Base-by-base conservation (phyloP, 2,329 filamentous ascomycete genomes). In the Colletotrichum sidae region DNA sequence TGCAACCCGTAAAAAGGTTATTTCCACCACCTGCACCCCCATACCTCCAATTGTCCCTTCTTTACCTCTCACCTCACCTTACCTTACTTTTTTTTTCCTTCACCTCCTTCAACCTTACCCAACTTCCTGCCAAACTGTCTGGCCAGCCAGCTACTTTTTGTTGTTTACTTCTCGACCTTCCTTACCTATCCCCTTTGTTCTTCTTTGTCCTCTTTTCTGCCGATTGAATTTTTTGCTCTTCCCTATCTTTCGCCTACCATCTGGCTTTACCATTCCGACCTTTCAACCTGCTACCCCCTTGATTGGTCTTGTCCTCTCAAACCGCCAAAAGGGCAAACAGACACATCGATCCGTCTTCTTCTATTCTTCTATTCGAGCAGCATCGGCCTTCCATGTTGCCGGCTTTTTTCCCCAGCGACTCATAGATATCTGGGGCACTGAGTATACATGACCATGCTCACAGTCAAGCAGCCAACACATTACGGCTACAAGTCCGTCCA, bases 401-500 rank as follows among this genome's bases (percentile, higher is more conserved):
- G 25, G 47, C 12, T 39, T 49, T 50, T 35, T 34, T 38, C 15
- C 39, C 35, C 46, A 51, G 46, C 60, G 42, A 52, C 50, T 65
- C 46, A 44, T 67, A 44, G 55, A 60, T 51, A 65, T 9, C 45
- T 57, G 35, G 53, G 42, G 52, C 60, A 51, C 46, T 66, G 65
- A 70, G 70, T 71, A 70, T 73, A 73, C 57, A 73, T 70, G 77
- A 87, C 80, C 79, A 88, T 88, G 85, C 86, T 88, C 81, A 88
- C 85, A 78, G 78, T 84, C 75, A 87, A 83, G 79, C 85, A 88
- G 84, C 83, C 84, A 79, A 78, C 79, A 76, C 80, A 82, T 71
- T 83, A 84, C 84, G 84, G 84, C 81, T 86, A 86, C 79, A 82
- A 81, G 81, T 84, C 84, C 76, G 81, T 85, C 82, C 83, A 88